Evolutionary conservation across 2,329 filamentous ascomycete species (phyloP).

Genomic region (Penicillium sp.): DNA sequence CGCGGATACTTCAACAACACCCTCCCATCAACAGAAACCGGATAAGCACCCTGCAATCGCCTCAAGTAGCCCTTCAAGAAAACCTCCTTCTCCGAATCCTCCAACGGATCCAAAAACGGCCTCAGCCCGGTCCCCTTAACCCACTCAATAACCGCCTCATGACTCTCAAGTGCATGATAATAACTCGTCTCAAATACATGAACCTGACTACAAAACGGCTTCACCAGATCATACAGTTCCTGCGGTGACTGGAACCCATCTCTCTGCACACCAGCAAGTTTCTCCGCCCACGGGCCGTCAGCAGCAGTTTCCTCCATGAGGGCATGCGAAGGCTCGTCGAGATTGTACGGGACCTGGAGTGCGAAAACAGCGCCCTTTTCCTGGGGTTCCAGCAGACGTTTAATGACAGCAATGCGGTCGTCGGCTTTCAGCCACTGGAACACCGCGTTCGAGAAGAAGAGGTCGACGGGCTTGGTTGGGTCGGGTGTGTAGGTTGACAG

Average conservation of each 20-base stretch:
- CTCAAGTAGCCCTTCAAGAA: conserved; percentile 52
- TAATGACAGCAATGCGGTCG: conserved; percentile 49
- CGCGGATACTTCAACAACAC: conserved; percentile 58
- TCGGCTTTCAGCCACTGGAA: conserved; percentile 57
- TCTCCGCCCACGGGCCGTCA: conserved; percentile 41
- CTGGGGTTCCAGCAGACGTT: conserved; percentile 45
- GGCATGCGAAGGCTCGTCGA: conserved; percentile 50
- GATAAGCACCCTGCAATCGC: conserved; percentile 48
- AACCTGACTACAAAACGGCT: conserved; percentile 44
- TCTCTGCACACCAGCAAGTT: conserved; percentile 39
- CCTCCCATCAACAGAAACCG: conserved; percentile 49
- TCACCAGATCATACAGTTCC: conserved; percentile 53
- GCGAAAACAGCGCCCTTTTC: conserved; percentile 52
- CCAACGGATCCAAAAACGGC: conserved; percentile 55
- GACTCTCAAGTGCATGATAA: conserved; percentile 52
- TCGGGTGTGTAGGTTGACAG: conserved; percentile 41
- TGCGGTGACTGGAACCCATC: conserved; percentile 51
- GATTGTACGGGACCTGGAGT: conserved; percentile 57
- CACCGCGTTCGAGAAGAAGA: conserved; percentile 59
- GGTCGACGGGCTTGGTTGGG: conserved; percentile 36
- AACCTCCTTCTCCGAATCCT: conserved; percentile 39
- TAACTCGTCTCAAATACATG: conserved; percentile 59
- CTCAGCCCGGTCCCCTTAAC: conserved; percentile 58
- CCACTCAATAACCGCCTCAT: conserved; percentile 59
- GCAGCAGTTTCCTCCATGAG: conserved; percentile 51